Conservation (phyloP, 2,329 filamentous ascomycete species). For the Metarhizium sp. region DNA sequence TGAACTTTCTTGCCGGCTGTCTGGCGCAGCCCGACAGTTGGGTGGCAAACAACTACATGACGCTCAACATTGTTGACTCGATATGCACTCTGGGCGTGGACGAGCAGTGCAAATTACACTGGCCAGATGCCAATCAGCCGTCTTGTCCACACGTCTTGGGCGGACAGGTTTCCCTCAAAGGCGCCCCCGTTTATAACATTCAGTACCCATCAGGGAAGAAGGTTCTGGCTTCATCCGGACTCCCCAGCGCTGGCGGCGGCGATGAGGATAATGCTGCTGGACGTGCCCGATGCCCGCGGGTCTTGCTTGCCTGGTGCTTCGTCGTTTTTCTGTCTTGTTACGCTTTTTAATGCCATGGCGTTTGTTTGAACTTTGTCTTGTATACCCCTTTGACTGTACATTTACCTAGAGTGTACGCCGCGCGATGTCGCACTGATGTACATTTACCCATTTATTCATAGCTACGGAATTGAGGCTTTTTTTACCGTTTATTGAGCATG, state of each 20-base stretch:
- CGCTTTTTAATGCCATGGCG: too few species aligned
- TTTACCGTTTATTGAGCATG: too few species aligned
- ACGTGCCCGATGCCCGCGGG: too few species aligned
- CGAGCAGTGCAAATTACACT: slow-evolving; percentile 36
- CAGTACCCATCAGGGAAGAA: slow-evolving; percentile 33
- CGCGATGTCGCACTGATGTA: too few species aligned
- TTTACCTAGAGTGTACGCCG: too few species aligned
- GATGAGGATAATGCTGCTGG: not conserved
- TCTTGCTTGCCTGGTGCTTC: not conserved
- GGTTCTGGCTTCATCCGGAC: slow-evolving; percentile 22
- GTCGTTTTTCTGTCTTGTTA: too few species aligned
- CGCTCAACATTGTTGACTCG: slow-evolving; percentile 43
- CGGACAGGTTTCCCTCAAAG: slow-evolving; percentile 21
- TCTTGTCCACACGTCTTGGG: slow-evolving; percentile 34
- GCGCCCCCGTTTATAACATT: slow-evolving; percentile 36
- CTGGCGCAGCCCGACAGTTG: slow-evolving; percentile 30
- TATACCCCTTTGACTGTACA: too few species aligned
- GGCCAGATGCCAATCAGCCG: slow-evolving; percentile 34
- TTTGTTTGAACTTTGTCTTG: too few species aligned
- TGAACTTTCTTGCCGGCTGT: slow-evolving; percentile 41
- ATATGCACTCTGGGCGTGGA: slow-evolving; percentile 36
- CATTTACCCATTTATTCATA: too few species aligned
- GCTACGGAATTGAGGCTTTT: too few species aligned
- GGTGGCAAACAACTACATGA: slow-evolving; percentile 36
- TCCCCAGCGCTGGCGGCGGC: not conserved